Percentiles rank a stretch among this genome's conserved stretches.
These are phyloP conservation scores for Wickerhamomyces sp. DNA, from an alignment of 1,139 yeast genomes.

Conservation along the genomic window DNA sequence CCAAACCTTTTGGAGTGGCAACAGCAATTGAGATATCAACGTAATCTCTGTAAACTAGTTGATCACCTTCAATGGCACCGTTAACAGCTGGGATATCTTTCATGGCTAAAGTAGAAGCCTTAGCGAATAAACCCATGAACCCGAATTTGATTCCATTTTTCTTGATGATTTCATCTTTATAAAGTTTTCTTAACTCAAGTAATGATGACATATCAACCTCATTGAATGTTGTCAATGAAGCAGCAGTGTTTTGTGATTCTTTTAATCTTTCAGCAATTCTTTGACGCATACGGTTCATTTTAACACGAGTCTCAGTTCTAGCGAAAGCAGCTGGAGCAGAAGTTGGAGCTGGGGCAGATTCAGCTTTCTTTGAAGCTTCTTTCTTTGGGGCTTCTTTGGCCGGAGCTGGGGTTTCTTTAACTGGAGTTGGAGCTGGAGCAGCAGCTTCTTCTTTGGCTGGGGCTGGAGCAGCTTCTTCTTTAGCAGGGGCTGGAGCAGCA, in stretches of 20 bases:
- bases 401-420: slow-evolving; percentile 26
- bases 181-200: slow-evolving; percentile 91
- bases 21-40: slow-evolving; percentile 96
- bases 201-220: slow-evolving; percentile 95
- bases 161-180: slow-evolving; percentile 94
- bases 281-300: slow-evolving; percentile 99
- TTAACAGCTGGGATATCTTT: slow-evolving; percentile 94
- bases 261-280: slow-evolving; percentile 98
- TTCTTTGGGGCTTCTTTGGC: slow-evolving; percentile 26
- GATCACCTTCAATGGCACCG: slow-evolving; percentile 92
- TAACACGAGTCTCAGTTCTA: slow-evolving; percentile 86
- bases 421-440: slow-evolving; percentile 9
- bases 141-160: slow-evolving; percentile 94
- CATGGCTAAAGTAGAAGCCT: slow-evolving; percentile 90
- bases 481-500: slow-evolving; percentile 26
- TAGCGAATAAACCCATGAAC: slow-evolving; percentile 97
- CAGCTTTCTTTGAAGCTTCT: slow-evolving; percentile 25
- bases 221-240: slow-evolving; percentile 95
- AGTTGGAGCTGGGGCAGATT: slow-evolving; percentile 40
- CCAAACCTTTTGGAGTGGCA: slow-evolving; percentile 99
- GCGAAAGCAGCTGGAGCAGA: slow-evolving; percentile 42
- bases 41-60: slow-evolving; percentile 93
- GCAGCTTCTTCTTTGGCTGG: slow-evolving; percentile 16
- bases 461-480: slow-evolving; percentile 13
- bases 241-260: slow-evolving; percentile 99